phyloP scores from a whole-genome alignment of 352 stramenopile species.

The Pythium folliculosum region DNA sequence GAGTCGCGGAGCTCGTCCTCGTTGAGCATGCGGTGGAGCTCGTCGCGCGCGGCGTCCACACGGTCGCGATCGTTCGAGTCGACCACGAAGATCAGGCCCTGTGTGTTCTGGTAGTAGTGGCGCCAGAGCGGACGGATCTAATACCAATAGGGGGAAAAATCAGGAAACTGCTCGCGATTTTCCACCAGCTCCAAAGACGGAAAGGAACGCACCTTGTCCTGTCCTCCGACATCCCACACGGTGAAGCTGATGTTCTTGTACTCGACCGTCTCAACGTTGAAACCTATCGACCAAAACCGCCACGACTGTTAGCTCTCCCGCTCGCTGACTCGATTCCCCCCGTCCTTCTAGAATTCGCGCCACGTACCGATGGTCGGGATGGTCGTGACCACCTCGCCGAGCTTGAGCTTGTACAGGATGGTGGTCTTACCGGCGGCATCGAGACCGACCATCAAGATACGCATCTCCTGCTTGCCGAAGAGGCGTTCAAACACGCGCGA shows the following conservation, averaged over 20 bases:
- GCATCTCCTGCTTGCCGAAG: slow-evolving; percentile 99
- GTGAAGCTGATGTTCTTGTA: slow-evolving; percentile 99
- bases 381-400: slow-evolving; percentile 95
- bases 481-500: slow-evolving; percentile 97
- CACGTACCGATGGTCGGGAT: slow-evolving; percentile 96
- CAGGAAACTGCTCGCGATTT: background rate
- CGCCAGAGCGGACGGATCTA: slow-evolving; percentile 97
- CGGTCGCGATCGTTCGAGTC: slow-evolving; percentile 99
- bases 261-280: slow-evolving; percentile 99
- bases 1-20: slow-evolving; percentile 98
- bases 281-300: slow-evolving; percentile 49
- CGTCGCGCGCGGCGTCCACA: slow-evolving; percentile 96
- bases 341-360: slow-evolving; percentile 37
- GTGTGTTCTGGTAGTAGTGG: slow-evolving; percentile 99
- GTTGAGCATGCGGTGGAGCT: slow-evolving; percentile 98
- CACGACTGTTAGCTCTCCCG: background rate
- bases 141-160: background rate
- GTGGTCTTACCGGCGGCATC: slow-evolving; percentile 99
- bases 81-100: slow-evolving; percentile 99
- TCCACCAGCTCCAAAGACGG: background rate
- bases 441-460: slow-evolving; percentile 99
- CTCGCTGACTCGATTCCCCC: slow-evolving; percentile 51
- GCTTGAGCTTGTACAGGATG: slow-evolving; percentile 96
- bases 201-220: slow-evolving; percentile 87
- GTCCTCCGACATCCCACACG: slow-evolving; percentile 99